Evolutionary conservation across 805 yeast species (phyloP), one percentile per base, ranked within the genome.

Genomic region (Isabelozyma rhagii): DNA sequence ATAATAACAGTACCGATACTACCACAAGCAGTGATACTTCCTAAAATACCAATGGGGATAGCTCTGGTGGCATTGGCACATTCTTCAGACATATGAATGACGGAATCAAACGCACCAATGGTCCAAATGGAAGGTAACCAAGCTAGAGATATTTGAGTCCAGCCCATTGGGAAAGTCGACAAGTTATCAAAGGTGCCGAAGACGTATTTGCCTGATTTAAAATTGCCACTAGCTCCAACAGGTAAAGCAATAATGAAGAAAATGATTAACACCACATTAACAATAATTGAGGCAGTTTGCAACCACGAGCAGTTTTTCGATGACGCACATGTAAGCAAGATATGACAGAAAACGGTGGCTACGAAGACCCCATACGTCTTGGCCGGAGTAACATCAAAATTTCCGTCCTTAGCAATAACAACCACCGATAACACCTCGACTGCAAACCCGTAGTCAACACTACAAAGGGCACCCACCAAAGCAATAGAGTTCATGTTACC

Each of bases 141-240:
- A 3, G 64, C 56, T 31, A 55, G 57, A 10, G 57, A 49, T 17
- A 60, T 47, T 50, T 64, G 66, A 38, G 64, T 56, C 81, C 84
- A 82, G 29, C 88, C 89, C 36, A 63, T 67, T 8, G 82, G 75
- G 82, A 87, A 84, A 41, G 72, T 76, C 14, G 81, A 68, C 43
- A 67, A 66, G 58, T 82, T 82, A 17, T 75, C 67, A 47, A 74
- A 75, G 41, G 75, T 63, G 29, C 82, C 81, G 63, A 83, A 84
- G 28, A 84, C 83, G 59, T 71, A 83, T 7, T 61, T 52, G 14
- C 81, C 86, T 39, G 70, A 65, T 56, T 81, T 80, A 58, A 81
- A 75, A 27, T 45, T 39, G 8, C 59, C 59, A 8, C 59, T 51
- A 3, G 64, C 63, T 2, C 67, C 71, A 45, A 66, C 57, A 11